Evolutionary conservation across 352 stramenopile genomes (phyloP).

Genomic region (Pythium biforme): DNA sequence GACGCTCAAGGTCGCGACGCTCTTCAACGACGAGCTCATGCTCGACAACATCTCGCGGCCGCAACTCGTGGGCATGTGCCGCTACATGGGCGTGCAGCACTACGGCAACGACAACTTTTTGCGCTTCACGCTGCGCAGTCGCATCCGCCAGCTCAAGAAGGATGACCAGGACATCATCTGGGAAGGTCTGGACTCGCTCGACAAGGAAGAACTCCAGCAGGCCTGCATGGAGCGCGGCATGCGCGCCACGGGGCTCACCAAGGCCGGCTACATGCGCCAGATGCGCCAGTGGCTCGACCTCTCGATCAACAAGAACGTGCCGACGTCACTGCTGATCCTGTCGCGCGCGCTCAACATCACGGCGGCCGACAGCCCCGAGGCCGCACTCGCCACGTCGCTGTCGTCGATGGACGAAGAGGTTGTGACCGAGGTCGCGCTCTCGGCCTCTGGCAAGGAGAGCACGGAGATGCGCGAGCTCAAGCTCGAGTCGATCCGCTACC

Average conservation of each 20-base stretch:
- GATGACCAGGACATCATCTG: slow-evolving; percentile 99
- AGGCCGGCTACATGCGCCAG: slow-evolving; percentile 94
- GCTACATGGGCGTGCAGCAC: slow-evolving; percentile 96
- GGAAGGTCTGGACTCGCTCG: slow-evolving; percentile 97
- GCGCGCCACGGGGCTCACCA: slow-evolving; percentile 95
- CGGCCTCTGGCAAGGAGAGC: slow-evolving; percentile 61
- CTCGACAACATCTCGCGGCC: slow-evolving; percentile 97
- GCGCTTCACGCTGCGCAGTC: slow-evolving; percentile 93
- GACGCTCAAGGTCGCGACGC: slow-evolving; percentile 88
- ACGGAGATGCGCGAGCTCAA: slow-evolving; percentile 79
- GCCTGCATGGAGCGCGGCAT: slow-evolving; percentile 98
- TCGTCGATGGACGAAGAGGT: slow-evolving; percentile 87
- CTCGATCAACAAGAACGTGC: slow-evolving; percentile 98
- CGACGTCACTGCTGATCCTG: slow-evolving; percentile 98
- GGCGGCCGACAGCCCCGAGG: slow-evolving; percentile 75
- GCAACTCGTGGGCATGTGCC: slow-evolving; percentile 97
- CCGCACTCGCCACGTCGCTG: slow-evolving; percentile 85
- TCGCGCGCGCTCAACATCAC: slow-evolving; percentile 97
- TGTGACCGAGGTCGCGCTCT: slow-evolving; percentile 83
- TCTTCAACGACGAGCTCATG: slow-evolving; percentile 98
- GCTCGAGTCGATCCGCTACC: slow-evolving; percentile 92
- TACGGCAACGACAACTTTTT: slow-evolving; percentile 97
- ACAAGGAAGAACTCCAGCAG: slow-evolving; percentile 97
- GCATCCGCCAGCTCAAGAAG: slow-evolving; percentile 94
- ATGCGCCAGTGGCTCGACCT: slow-evolving; percentile 98